Conservation (phyloP, 345 rosid species). For the Combretum micranthum region DNA sequence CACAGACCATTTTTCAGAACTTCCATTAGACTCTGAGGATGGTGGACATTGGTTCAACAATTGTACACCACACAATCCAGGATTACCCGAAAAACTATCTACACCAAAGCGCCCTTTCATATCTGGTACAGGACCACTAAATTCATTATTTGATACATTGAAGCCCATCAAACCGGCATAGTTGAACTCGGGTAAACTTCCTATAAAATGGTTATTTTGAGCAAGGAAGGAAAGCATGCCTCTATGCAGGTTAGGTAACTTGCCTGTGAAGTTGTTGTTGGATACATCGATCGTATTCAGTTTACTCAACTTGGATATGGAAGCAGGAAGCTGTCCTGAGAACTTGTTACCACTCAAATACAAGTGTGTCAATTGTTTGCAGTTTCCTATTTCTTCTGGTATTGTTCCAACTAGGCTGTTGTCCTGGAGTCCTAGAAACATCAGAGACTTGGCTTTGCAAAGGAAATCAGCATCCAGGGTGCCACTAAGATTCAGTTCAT, state of each 20-base stretch:
- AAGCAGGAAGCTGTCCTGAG: slow-evolving; percentile 8
- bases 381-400: slow-evolving; percentile 12
- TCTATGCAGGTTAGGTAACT: neutral
- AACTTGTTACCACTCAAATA: slow-evolving; percentile 8
- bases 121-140: slow-evolving; percentile 14
- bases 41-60: slow-evolving; percentile 8
- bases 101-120: slow-evolving; percentile 6
- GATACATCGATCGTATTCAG: slow-evolving; percentile 11
- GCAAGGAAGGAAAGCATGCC: slow-evolving; percentile 13
- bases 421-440: slow-evolving; percentile 8
- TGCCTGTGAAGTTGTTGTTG: slow-evolving; percentile 12
- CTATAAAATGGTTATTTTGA: slow-evolving; percentile 7
- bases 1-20: slow-evolving; percentile 1
- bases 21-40: neutral
- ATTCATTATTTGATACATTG: slow-evolving; percentile 18
- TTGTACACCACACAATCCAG: slow-evolving; percentile 9
- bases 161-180: slow-evolving; percentile 1
- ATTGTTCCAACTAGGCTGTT: slow-evolving; percentile 9
- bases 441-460: slow-evolving; percentile 7
- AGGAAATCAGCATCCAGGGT: slow-evolving; percentile 7
- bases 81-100: slow-evolving; percentile 14
- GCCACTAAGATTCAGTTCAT: slow-evolving; percentile 11
- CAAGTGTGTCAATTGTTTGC: slow-evolving; percentile 18
- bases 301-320: slow-evolving; percentile 4
- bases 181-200: neutral